Conservation (phyloP, 2,329 filamentous ascomycete genomes). For the Calonectria pseudoreteaudii region DNA sequence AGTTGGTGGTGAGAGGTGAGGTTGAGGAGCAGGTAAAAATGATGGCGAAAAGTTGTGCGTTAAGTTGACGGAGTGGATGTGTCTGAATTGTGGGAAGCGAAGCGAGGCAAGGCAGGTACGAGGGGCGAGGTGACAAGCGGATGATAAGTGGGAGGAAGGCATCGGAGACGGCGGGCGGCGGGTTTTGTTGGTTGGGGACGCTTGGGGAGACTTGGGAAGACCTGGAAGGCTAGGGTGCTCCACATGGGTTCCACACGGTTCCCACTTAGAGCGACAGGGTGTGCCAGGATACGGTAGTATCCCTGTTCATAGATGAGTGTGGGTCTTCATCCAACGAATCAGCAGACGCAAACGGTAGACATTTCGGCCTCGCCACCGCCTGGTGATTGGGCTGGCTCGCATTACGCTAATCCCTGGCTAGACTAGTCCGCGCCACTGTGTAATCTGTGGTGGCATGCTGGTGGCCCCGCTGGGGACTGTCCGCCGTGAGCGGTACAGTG, state of each 20-base stretch:
- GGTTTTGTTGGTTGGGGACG: conserved; percentile 48
- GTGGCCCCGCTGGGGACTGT: conserved; percentile 28
- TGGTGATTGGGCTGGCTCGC: conserved; percentile 46
- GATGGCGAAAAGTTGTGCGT: conserved; percentile 37
- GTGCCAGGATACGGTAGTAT: conserved; percentile 27
- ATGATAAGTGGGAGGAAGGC: conserved; percentile 43
- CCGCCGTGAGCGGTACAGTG: conserved; percentile 38
- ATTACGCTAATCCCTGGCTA: conserved; percentile 33
- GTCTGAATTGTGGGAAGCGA: conserved; percentile 32
- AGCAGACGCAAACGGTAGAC: conserved; percentile 34
- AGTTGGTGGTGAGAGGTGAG: conserved; percentile 13
- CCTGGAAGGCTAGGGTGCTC: conserved; percentile 15
- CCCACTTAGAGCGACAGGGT: conserved; percentile 25
- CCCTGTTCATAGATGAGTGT: conserved; percentile 39
- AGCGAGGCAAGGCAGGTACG: conserved; percentile 42
- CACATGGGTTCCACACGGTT: conserved; percentile 25
- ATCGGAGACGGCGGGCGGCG: conserved; percentile 44
- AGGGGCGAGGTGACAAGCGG: conserved; percentile 37
- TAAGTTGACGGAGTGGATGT: conserved; percentile 37
- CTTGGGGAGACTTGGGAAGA: conserved; percentile 30
- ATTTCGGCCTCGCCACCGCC: conserved; percentile 47
- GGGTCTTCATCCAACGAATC: conserved; percentile 46
- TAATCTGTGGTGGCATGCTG: conserved; percentile 47
- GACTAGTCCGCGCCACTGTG: conserved; percentile 43
- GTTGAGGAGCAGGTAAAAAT: conserved; percentile 24